Evolutionary conservation across 2,329 filamentous ascomycete genomes (phyloP).

Genomic region (Trichophyton schoenleinii): DNA sequence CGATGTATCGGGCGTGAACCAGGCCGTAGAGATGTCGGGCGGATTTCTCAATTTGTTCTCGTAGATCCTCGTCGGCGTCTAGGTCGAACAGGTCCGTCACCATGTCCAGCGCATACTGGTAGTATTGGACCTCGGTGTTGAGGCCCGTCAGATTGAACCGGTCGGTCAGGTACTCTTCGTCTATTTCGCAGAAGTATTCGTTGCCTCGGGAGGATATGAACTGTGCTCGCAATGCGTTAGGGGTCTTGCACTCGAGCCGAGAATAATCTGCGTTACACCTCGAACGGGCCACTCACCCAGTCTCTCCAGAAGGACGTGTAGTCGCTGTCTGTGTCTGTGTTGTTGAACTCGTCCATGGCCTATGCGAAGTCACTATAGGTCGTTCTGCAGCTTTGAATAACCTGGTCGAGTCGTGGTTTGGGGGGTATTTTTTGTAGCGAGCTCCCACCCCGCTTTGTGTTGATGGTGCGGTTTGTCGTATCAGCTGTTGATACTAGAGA

Average conservation of each 20-base stretch:
- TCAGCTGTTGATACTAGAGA: background rate
- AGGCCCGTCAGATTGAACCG: constrained; percentile 95
- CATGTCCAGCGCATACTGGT: constrained; percentile 94
- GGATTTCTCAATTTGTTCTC: constrained; percentile 95
- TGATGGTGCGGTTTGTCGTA: background rate
- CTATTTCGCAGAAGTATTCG: constrained; percentile 99
- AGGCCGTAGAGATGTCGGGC: constrained; percentile 90
- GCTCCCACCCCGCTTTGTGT: background rate
- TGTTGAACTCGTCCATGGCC: constrained; percentile 89
- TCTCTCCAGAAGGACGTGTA: constrained; percentile 99
- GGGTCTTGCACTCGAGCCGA: background rate
- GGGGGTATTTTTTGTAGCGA: too few species aligned
- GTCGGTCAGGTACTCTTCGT: constrained; percentile 96
- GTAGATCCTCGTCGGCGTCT: constrained; percentile 96
- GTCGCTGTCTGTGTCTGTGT: constrained; percentile 84
- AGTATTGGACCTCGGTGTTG: constrained; percentile 96
- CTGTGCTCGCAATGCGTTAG: constrained; percentile 36
- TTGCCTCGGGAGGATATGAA: constrained; percentile 97
- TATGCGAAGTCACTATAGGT: background rate
- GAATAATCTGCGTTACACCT: background rate
- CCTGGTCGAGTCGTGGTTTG: background rate
- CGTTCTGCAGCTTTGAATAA: background rate
- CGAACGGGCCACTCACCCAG: constrained; percentile 58
- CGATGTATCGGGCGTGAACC: constrained; percentile 91
- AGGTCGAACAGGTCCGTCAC: constrained; percentile 98